Percentiles rank a stretch among this genome's conserved stretches.
These are phyloP conservation scores for Dactylellina parvicollis DNA, from an alignment of 2,329 filamentous ascomycete genomes.

Conservation along the genomic window DNA sequence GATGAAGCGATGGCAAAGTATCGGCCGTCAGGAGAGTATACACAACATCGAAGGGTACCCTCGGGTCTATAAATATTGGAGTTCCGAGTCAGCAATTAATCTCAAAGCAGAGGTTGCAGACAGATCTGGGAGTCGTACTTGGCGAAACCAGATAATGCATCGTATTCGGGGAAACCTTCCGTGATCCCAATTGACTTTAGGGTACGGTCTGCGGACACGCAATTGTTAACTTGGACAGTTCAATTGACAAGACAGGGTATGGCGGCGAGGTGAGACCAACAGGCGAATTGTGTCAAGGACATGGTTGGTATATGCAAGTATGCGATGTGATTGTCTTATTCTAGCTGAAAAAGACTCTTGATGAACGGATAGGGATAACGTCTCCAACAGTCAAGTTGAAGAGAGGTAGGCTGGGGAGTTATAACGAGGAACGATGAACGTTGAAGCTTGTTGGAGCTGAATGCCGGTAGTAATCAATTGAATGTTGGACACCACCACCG, in stretches of 20 bases:
- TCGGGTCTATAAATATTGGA: slow-evolving; percentile 73
- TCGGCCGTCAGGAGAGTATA: slow-evolving; percentile 93
- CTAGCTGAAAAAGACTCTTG: slow-evolving; percentile 19
- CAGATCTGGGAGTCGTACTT: slow-evolving; percentile 62
- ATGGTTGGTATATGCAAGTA: slow-evolving; percentile 35
- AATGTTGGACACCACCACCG: slow-evolving; percentile 6
- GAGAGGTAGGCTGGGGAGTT: neutral
- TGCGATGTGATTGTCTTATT: slow-evolving; percentile 18
- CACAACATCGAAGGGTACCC: slow-evolving; percentile 92
- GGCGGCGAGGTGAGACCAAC: slow-evolving; percentile 52
- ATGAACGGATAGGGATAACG: slow-evolving; percentile 5
- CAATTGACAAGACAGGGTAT: neutral
- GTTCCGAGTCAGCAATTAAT: slow-evolving; percentile 49
- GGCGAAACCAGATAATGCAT: slow-evolving; percentile 80
- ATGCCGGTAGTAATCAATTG: slow-evolving; percentile 36
- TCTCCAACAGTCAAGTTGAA: neutral
- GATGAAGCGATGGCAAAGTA: slow-evolving; percentile 95
- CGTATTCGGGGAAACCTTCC: slow-evolving; percentile 89
- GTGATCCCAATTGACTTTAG: slow-evolving; percentile 95
- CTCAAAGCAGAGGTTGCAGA: neutral
- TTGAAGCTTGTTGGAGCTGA: slow-evolving; percentile 2
- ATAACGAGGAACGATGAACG: neutral
- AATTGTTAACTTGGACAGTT: slow-evolving; percentile 42
- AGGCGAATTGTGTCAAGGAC: slow-evolving; percentile 57
- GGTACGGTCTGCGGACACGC: slow-evolving; percentile 72